Conservation (phyloP, 1,284 basidiomycete species). For the Rhodotorula mucilaginosa region DNA sequence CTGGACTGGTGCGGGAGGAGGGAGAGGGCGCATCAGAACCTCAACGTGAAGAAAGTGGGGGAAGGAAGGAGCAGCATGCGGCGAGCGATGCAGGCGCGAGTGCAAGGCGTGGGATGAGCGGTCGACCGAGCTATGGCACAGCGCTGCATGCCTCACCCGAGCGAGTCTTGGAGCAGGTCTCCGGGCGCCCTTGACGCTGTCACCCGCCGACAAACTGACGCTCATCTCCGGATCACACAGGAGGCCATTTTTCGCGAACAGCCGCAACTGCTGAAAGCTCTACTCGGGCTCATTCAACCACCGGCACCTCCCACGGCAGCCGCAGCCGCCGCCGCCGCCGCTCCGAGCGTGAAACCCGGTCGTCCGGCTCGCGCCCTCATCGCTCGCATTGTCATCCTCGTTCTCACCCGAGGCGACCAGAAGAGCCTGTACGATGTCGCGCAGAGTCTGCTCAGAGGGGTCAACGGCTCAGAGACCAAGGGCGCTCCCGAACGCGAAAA, state of each 20-base stretch:
- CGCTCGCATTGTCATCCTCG: constrained; percentile 68
- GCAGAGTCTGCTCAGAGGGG: constrained; percentile 60
- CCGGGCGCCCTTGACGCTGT: too few species aligned
- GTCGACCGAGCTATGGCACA: too few species aligned
- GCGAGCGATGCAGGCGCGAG: too few species aligned
- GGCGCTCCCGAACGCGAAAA: constrained; percentile 61
- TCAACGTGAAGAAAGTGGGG: not conserved
- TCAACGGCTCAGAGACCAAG: constrained; percentile 50
- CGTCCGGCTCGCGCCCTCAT: constrained; percentile 77
- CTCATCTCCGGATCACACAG: constrained; percentile 9
- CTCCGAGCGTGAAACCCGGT: constrained; percentile 58
- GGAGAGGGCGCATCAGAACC: not conserved
- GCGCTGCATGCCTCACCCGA: too few species aligned
- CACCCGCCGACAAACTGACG: too few species aligned
- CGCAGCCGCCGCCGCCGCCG: not conserved
- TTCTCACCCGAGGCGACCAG: constrained; percentile 81
- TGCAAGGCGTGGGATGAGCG: too few species aligned
- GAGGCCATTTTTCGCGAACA: constrained; percentile 19
- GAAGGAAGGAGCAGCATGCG: not conserved
- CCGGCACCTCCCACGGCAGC: constrained; percentile 1
- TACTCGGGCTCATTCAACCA: constrained; percentile 26
- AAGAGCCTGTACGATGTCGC: constrained; percentile 82
- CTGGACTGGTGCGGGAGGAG: too few species aligned
- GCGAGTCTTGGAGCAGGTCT: too few species aligned
- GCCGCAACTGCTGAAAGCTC: constrained; percentile 12